Evolutionary conservation across 1,139 yeast genomes (phyloP), one percentile per base, ranked within the genome.

Genomic region (Scheffersomyces lignicola): DNA sequence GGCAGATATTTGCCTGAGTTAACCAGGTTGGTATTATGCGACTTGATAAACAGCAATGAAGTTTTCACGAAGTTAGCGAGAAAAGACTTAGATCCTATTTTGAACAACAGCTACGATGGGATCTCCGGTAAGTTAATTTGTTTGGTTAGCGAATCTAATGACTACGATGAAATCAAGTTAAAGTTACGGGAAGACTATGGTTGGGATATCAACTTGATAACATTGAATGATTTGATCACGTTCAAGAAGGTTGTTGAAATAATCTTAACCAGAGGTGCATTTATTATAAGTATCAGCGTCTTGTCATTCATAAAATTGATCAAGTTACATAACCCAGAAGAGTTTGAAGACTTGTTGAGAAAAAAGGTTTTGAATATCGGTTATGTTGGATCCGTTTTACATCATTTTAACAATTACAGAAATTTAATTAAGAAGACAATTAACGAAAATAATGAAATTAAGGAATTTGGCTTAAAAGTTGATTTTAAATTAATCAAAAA

Each of bases 1-100:
- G 83, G 83, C 1, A 58, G 83, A 44, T 78, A 78, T 51, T 59
- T 78, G 35, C 76, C 79, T 8, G 83, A 78, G 47, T 52, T 76
- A 38, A 56, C 72, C 5, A 57, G 83, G 32, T 54, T 72, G 36
- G 65, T 65, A 3, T 36, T 75, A 27, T 48, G 60, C 20, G 72
- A 66, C 31, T 48, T 69, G 43, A 49, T 62, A 24, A 52, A 54
- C 2, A 42, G 43, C 5, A 45, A 52, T 5, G 69, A 64, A 40
- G 37, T 74, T 8, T 70, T 73, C 37, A 33, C 32, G 18, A 36
- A 44, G 26, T 47, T 54, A 23, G 27, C 42, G 9, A 37, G 30
- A 37, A 26, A 29, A 13, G 32, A 34, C 35, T 24, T 41, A 24
- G 23, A 39, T 17, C 14, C 32, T 27, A 29, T 42, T 7, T 32